Evolutionary conservation across 768 basidiomycete species (phyloP).

Genomic region (Suillus luteus): DNA sequence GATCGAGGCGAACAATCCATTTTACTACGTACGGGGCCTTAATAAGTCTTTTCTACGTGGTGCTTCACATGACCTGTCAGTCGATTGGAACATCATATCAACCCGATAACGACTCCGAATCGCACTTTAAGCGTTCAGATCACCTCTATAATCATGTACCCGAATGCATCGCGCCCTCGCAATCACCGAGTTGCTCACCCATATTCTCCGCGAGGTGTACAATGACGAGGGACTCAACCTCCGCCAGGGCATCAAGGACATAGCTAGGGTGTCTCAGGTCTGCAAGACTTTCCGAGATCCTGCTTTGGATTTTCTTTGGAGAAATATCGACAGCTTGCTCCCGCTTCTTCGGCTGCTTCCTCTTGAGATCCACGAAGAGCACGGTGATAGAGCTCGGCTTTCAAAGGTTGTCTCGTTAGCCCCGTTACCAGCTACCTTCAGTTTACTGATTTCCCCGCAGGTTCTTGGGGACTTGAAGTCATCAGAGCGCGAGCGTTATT

Average conservation of each 20-base stretch:
- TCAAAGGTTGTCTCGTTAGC: not conserved
- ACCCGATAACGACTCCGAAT: not conserved
- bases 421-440: not conserved
- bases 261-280: conserved; percentile 1
- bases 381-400: not conserved
- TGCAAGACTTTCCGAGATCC: conserved; percentile 4
- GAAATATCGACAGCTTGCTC: not conserved
- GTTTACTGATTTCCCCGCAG: not conserved
- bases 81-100: not conserved
- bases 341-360: conserved; percentile 4
- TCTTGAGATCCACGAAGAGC: not conserved
- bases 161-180: conserved; percentile 8
- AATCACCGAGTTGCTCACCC: conserved; percentile 6
- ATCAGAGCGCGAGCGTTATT: not conserved
- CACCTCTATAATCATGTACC: not conserved
- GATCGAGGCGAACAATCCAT: not conserved
- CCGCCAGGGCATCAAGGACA: not conserved
- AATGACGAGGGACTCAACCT: not conserved
- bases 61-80: not conserved
- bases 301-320: conserved; percentile 7
- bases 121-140: not conserved
- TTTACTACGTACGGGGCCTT: not conserved
- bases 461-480: not conserved
- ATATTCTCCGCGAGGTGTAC: conserved; percentile 2
- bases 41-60: not conserved